Percentiles rank a stretch among this genome's conserved stretches.
phyloP scores from a whole-genome alignment of 1,284 basidiomycete genomes.

The Polyporus tsugae region DNA sequence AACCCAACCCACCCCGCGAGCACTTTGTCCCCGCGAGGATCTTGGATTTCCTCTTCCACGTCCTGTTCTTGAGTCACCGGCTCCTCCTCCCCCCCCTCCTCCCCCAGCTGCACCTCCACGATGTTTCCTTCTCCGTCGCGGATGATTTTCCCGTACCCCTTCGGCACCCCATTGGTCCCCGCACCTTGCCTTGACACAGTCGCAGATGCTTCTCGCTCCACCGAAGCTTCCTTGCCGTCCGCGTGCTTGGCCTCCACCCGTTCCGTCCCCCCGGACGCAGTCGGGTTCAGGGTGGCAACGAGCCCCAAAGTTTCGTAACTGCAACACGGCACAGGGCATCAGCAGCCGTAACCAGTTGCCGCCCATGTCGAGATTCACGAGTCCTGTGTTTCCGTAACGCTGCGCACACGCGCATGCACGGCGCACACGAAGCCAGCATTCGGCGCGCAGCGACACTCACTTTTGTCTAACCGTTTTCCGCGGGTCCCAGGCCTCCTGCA shows the following conservation, averaged over 20 bases:
- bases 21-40: conserved; percentile 39
- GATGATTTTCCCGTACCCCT: conserved; percentile 86
- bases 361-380: conserved; percentile 19
- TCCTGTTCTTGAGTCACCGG: conserved; percentile 32
- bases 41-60: conserved; percentile 39
- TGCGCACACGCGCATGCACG: conserved; percentile 17
- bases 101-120: conserved; percentile 77
- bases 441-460: conserved; percentile 57
- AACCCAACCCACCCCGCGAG: conserved; percentile 45
- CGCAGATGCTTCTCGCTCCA: conserved; percentile 17
- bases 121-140: conserved; percentile 87
- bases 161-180: conserved; percentile 51
- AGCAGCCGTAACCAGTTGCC: conserved; percentile 15
- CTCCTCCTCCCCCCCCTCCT: conserved; percentile 52
- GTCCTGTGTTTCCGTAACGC: conserved; percentile 24
- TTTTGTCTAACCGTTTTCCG: conserved; percentile 94
- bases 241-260: conserved; percentile 23
- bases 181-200: conserved; percentile 26
- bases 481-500: conserved; percentile 91
- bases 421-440: conserved; percentile 20
- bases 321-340: conserved; percentile 27
- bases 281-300: conserved; percentile 70
- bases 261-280: conserved; percentile 68
- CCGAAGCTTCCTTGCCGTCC: conserved; percentile 20
- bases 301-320: conserved; percentile 87